These are phyloP conservation scores for Arthrobotrys megalospora DNA, from an alignment of 2,329 filamentous ascomycete species.

Conservation along the genomic window DNA sequence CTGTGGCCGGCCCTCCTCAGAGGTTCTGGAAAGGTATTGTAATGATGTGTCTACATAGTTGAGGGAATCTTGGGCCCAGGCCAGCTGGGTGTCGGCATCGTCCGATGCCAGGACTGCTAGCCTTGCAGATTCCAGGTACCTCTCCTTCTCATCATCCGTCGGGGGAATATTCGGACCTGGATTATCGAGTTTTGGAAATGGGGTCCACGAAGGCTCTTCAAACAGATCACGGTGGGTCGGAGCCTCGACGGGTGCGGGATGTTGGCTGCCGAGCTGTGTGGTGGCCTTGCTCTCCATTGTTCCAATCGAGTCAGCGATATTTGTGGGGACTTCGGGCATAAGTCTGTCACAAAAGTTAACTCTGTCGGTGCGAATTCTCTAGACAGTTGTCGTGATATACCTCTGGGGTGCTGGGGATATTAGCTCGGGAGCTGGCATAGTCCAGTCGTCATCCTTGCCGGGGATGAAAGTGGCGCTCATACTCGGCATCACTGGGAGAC, in stretches of 20 bases:
- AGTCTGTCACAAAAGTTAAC: slow-evolving; percentile 73
- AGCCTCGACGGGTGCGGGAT: slow-evolving; percentile 57
- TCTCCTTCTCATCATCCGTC: slow-evolving; percentile 93
- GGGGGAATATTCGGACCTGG: slow-evolving; percentile 89
- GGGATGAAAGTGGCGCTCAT: slow-evolving; percentile 78
- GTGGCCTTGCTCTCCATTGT: slow-evolving; percentile 61
- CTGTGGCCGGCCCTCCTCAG: slow-evolving; percentile 75
- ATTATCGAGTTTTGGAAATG: slow-evolving; percentile 86
- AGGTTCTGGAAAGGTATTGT: slow-evolving; percentile 80
- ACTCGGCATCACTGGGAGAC: slow-evolving; percentile 55
- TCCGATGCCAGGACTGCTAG: slow-evolving; percentile 89
- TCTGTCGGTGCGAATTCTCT: background rate
- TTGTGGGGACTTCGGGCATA: slow-evolving; percentile 94
- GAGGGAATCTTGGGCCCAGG: slow-evolving; percentile 94
- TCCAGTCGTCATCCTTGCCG: slow-evolving; percentile 78
- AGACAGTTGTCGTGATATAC: slow-evolving; percentile 66
- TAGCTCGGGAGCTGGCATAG: slow-evolving; percentile 76
- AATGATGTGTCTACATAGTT: slow-evolving; percentile 87
- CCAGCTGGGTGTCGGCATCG: slow-evolving; percentile 95
- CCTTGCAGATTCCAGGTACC: slow-evolving; percentile 86
- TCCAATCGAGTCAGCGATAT: slow-evolving; percentile 85
- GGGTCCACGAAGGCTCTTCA: slow-evolving; percentile 83
- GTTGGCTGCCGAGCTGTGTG: slow-evolving; percentile 63
- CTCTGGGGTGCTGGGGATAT: slow-evolving; percentile 80
- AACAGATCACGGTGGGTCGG: slow-evolving; percentile 52